Percentiles rank a stretch among this genome's conserved stretches.
Conservation (phyloP, 768 basidiomycete species). For the Scleroderma bovista region DNA sequence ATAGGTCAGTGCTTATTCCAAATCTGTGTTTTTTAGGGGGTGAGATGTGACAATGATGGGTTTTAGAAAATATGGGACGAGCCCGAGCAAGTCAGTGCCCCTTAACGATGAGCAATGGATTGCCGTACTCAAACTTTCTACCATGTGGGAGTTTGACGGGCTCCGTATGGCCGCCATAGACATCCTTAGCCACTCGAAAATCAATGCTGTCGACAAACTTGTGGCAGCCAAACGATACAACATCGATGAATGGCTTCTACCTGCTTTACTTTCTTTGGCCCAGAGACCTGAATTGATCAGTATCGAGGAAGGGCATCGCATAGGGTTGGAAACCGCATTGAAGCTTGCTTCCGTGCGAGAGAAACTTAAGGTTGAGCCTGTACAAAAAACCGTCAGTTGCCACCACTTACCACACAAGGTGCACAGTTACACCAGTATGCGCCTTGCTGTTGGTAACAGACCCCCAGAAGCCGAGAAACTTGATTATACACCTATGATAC, state of each 20-base stretch:
- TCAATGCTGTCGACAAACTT: no score
- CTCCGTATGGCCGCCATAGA: no score
- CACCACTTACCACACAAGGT: neutral
- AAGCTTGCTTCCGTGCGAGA: neutral
- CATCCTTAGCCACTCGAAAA: no score
- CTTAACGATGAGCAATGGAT: neutral
- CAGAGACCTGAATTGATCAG: neutral
- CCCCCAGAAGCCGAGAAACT: neutral
- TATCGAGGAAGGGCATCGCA: neutral
- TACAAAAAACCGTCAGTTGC: neutral
- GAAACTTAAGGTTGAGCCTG: neutral
- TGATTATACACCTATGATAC: neutral
- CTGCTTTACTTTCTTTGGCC: no score
- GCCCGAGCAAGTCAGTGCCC: no score
- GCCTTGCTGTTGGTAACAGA: neutral
- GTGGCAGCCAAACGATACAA: no score
- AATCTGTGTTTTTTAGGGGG: neutral
- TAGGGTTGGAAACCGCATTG: neutral
- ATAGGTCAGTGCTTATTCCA: constrained; percentile 6
- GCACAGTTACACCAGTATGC: neutral
- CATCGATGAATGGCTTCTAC: no score
- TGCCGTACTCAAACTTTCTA: neutral
- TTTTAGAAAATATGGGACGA: neutral
- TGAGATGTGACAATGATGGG: no score
- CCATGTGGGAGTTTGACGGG: neutral